phyloP scores from a whole-genome alignment of 1,284 basidiomycete species.

The Wolfiporia cocos region DNA sequence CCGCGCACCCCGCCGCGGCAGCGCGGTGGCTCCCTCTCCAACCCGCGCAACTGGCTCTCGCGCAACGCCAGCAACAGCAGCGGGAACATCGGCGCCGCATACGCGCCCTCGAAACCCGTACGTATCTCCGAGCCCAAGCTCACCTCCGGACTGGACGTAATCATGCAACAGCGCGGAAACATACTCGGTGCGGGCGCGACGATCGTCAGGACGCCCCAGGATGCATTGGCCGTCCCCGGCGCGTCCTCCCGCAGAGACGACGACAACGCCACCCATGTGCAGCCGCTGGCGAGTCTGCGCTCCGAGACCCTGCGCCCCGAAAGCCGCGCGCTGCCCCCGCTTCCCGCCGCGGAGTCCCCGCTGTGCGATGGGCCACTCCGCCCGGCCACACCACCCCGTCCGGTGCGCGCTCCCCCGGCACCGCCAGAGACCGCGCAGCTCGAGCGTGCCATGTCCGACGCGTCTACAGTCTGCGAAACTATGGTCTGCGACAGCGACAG shows the following conservation, averaged over 20 bases:
- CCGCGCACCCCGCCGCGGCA: slow-evolving; percentile 18
- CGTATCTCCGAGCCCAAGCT: slow-evolving; percentile 61
- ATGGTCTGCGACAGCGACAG: slow-evolving; percentile 14
- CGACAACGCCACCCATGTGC: slow-evolving; percentile 18
- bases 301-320: slow-evolving; percentile 27
- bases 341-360: slow-evolving; percentile 28
- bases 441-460: neutral
- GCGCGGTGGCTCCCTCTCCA: slow-evolving; percentile 27
- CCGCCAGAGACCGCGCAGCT: slow-evolving; percentile 14
- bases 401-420: slow-evolving; percentile 31
- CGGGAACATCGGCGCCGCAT: slow-evolving; percentile 12
- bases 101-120: slow-evolving; percentile 37
- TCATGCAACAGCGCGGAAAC: slow-evolving; percentile 36
- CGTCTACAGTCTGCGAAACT: slow-evolving; percentile 13
- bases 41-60: slow-evolving; percentile 29
- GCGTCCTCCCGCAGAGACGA: slow-evolving; percentile 15
- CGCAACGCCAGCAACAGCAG: slow-evolving; percentile 26
- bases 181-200: slow-evolving; percentile 60
- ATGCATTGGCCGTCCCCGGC: slow-evolving; percentile 42
- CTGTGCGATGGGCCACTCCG: slow-evolving; percentile 7
- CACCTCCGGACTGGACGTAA: slow-evolving; percentile 39
- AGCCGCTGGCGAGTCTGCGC: slow-evolving; percentile 12
- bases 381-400: slow-evolving; percentile 28
- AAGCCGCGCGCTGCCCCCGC: slow-evolving; percentile 53
- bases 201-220: slow-evolving; percentile 69